Conservation (phyloP, 352 stramenopile species). For the Globisporangium cystogenes region DNA sequence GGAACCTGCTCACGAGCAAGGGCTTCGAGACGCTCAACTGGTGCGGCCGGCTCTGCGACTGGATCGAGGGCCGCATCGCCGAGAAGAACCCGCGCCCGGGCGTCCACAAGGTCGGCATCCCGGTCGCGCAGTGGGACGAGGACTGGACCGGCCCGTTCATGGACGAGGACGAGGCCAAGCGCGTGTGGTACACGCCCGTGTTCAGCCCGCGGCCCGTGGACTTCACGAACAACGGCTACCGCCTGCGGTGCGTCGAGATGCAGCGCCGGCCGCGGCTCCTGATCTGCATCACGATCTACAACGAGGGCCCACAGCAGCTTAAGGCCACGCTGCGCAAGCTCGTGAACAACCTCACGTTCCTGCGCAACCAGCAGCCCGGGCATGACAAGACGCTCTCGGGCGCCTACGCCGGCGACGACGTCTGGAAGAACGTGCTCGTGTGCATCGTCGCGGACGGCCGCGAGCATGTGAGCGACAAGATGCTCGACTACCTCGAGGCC, state of each 20-base stretch:
- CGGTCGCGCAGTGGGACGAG: conserved; percentile 60
- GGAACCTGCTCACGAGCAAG: conserved; percentile 82
- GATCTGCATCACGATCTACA: conserved; percentile 87
- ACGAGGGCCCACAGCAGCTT: conserved; percentile 63
- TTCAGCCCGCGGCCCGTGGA: conserved; percentile 60
- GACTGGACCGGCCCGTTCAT: conserved; percentile 67
- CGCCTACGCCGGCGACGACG: conserved; percentile 54
- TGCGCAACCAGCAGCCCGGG: conserved; percentile 36
- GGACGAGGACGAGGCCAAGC: conserved; percentile 69
- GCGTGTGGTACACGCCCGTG: conserved; percentile 81
- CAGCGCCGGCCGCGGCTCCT: conserved; percentile 64
- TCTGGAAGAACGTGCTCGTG: conserved; percentile 79
- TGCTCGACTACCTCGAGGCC: conserved; percentile 67
- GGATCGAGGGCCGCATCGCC: conserved; percentile 76
- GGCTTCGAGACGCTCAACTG: conserved; percentile 85
- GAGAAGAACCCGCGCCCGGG: conserved; percentile 70
- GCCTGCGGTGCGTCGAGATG: conserved; percentile 72
- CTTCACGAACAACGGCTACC: conserved; percentile 76
- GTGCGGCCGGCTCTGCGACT: conserved; percentile 74
- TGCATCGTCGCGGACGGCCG: conserved; percentile 79
- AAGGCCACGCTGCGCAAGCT: conserved; percentile 75
- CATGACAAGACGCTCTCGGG: conserved; percentile 25
- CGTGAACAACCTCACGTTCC: conserved; percentile 74
- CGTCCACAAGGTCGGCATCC: conserved; percentile 78
- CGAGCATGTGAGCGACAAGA: conserved; percentile 70